Conservation (phyloP, 2,329 filamentous ascomycete species). For the Diaporthe amygdali region DNA sequence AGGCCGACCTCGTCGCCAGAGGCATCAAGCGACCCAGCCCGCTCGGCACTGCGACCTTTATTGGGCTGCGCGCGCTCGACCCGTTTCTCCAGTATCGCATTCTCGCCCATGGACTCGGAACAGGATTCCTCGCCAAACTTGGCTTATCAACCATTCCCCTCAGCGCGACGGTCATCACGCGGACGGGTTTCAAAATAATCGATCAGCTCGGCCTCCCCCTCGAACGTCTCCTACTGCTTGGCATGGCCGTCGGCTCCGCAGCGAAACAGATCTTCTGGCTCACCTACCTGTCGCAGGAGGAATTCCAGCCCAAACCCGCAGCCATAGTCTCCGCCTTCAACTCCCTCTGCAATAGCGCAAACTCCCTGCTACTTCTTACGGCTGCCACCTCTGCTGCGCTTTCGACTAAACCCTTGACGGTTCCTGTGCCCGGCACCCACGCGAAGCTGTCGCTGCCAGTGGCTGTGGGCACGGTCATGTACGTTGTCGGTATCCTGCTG, state of each 20-base stretch:
- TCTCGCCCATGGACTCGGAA: constrained; percentile 42
- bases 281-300: constrained; percentile 50
- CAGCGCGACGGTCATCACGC: constrained; percentile 42
- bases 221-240: constrained; percentile 54
- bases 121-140: constrained; percentile 50
- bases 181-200: constrained; percentile 23
- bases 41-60: constrained; percentile 42
- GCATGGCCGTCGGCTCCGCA: constrained; percentile 56
- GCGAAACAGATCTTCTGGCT: constrained; percentile 64
- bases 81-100: constrained; percentile 39
- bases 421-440: constrained; percentile 37
- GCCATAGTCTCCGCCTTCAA: constrained; percentile 56
- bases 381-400: constrained; percentile 47
- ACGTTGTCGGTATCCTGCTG: constrained; percentile 54
- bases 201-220: constrained; percentile 50
- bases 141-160: constrained; percentile 50
- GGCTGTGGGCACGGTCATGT: constrained; percentile 54
- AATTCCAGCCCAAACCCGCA: constrained; percentile 50
- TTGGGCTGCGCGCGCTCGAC: constrained; percentile 43
- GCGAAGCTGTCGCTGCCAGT: constrained; percentile 39
- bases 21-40: constrained; percentile 41
- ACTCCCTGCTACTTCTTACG: constrained; percentile 58
- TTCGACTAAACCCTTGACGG: constrained; percentile 28
- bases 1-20: constrained; percentile 41
- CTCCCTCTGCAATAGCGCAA: constrained; percentile 57